Evolutionary conservation across 805 yeast species (phyloP).

Genomic region (Myxozyma udenii): DNA sequence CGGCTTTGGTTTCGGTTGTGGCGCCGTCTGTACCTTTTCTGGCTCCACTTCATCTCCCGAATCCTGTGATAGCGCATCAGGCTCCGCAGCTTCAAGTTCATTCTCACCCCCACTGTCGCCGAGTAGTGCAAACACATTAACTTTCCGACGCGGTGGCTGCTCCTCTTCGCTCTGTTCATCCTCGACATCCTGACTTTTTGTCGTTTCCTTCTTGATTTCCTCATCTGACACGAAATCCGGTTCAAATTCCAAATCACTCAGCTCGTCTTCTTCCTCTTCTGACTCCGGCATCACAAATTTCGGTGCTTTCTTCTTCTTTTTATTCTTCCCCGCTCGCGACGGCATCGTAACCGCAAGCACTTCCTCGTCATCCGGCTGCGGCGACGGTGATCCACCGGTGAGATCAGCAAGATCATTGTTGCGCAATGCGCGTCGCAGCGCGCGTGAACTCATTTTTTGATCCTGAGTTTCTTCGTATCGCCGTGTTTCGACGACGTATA

Average conservation of each 20-base stretch:
- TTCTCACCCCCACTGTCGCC: constrained; percentile 15
- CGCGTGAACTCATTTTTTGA: constrained; percentile 28
- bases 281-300: too few species aligned
- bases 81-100: constrained; percentile 4
- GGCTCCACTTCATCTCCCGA: background rate
- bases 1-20: constrained; percentile 1
- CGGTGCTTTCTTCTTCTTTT: too few species aligned
- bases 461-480: too few species aligned
- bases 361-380: background rate
- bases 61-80: background rate
- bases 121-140: constrained; percentile 17
- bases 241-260: too few species aligned
- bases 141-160: constrained; percentile 1
- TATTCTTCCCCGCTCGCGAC: background rate
- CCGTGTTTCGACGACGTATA: too few species aligned
- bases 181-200: constrained; percentile 1
- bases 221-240: too few species aligned
- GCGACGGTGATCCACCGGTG: too few species aligned
- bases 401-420: too few species aligned
- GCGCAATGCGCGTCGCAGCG: constrained; percentile 26
- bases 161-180: constrained; percentile 11
- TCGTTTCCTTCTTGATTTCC: too few species aligned
- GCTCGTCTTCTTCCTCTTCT: background rate
- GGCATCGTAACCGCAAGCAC: background rate
- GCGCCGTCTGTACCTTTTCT: background rate